Evolutionary conservation across 1,284 basidiomycete genomes (phyloP).

Genomic region (Lignosus rhinocerotis): DNA sequence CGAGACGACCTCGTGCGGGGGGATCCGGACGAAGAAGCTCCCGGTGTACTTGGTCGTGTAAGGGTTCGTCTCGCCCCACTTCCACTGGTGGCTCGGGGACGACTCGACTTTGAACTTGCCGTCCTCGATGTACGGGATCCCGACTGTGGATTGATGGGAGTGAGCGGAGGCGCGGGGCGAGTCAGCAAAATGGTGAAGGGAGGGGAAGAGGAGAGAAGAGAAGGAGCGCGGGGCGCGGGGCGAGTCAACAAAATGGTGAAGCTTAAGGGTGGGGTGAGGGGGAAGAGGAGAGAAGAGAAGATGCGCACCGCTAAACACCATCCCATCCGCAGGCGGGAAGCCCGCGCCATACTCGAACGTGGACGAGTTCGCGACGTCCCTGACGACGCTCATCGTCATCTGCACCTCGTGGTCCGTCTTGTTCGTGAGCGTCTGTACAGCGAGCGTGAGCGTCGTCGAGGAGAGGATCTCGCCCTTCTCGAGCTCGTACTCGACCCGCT

Average conservation of each 20-base stretch:
- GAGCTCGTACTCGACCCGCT: slow-evolving; percentile 3
- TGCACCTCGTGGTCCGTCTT: not conserved
- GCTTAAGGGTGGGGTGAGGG: too few species aligned
- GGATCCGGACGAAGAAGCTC: not conserved
- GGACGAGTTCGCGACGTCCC: not conserved
- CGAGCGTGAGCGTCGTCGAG: not conserved
- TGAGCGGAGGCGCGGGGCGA: not conserved
- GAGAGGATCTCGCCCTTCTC: not conserved
- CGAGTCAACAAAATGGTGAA: too few species aligned
- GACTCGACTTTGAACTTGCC: not conserved
- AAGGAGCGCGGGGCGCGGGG: too few species aligned
- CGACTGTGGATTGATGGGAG: not conserved
- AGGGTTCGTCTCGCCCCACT: not conserved
- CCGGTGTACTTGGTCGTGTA: not conserved
- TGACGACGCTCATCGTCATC: not conserved
- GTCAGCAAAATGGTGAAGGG: too few species aligned
- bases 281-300: too few species aligned
- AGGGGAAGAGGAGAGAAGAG: too few species aligned
- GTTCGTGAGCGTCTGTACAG: not conserved
- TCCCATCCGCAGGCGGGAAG: not conserved
- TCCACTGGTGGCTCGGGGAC: not conserved
- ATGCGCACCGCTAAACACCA: not conserved
- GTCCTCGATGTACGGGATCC: slow-evolving; percentile 1
- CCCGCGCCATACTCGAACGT: slow-evolving; percentile 1
- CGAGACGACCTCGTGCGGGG: not conserved